phyloP scores from a whole-genome alignment of 306 rosid genomes.

The Castanospermum australe region DNA sequence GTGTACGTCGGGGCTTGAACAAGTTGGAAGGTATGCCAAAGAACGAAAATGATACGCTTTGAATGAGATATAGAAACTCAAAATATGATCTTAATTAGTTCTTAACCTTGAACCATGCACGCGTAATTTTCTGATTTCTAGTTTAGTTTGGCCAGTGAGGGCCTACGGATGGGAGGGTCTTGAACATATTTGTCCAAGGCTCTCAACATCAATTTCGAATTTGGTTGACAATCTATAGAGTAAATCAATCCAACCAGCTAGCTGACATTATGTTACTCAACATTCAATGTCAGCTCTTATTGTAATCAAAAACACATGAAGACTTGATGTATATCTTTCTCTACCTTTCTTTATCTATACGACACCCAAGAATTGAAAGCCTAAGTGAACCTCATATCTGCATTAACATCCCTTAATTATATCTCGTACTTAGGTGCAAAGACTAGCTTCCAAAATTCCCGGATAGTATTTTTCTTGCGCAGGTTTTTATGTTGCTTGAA shows the following conservation, averaged over 20 bases:
- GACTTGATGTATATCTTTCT: neutral
- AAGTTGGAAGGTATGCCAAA: neutral
- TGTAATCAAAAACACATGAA: neutral
- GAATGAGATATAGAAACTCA: neutral
- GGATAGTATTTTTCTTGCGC: neutral
- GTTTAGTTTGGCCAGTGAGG: conserved; percentile 11
- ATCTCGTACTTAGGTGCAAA: neutral
- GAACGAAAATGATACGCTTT: conserved; percentile 13
- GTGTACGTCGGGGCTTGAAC: neutral
- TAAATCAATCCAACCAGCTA: neutral
- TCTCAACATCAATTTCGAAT: conserved; percentile 16
- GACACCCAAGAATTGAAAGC: neutral
- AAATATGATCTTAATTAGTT: no score
- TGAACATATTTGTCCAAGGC: conserved; percentile 1
- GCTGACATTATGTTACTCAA: neutral
- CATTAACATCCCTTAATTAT: no score
- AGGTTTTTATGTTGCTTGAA: neutral
- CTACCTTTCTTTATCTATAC: conserved; percentile 15
- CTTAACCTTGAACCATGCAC: conserved; percentile 1
- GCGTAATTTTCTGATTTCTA: neutral
- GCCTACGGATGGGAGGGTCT: neutral
- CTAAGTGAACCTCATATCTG: neutral
- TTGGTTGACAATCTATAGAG: neutral
- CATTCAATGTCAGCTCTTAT: neutral
- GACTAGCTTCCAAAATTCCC: neutral